Percentiles rank a stretch among this genome's conserved stretches.
These are phyloP conservation scores for Neoscytalidium dimidiatum DNA, from an alignment of 2,329 filamentous ascomycete species.

Conservation along the genomic window DNA sequence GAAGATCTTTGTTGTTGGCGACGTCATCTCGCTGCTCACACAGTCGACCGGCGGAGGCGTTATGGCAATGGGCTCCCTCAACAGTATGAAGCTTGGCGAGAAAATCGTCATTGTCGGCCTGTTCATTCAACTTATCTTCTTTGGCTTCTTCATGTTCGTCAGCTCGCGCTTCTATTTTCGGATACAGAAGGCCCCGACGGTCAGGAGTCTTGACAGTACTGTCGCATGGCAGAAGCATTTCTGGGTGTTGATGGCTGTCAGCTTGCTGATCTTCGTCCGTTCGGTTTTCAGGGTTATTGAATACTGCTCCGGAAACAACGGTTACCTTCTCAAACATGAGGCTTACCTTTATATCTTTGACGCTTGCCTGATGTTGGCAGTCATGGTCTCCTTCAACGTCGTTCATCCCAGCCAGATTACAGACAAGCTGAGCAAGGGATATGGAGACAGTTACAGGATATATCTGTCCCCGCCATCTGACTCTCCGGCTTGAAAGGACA, in stretches of 20 bases:
- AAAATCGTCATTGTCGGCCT: slow-evolving; percentile 53
- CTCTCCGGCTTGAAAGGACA: too few species aligned
- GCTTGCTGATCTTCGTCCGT: slow-evolving; percentile 50
- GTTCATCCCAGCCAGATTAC: slow-evolving; percentile 38
- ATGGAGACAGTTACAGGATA: background rate
- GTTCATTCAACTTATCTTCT: slow-evolving; percentile 53
- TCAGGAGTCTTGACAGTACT: background rate
- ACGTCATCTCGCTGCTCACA: slow-evolving; percentile 41
- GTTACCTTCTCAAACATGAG: slow-evolving; percentile 48
- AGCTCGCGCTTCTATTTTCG: slow-evolving; percentile 32
- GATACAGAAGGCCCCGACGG: slow-evolving; percentile 24
- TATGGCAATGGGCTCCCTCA: background rate
- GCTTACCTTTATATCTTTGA: slow-evolving; percentile 52
- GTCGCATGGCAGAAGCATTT: slow-evolving; percentile 37
- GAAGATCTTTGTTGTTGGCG: slow-evolving; percentile 44
- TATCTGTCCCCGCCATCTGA: background rate
- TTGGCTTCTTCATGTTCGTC: slow-evolving; percentile 50
- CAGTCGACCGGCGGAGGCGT: slow-evolving; percentile 5
- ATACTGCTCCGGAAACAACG: slow-evolving; percentile 47
- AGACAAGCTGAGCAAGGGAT: background rate
- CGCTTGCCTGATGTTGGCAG: slow-evolving; percentile 45
- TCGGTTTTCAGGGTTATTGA: slow-evolving; percentile 52
- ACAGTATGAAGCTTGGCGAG: slow-evolving; percentile 30
- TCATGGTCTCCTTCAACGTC: slow-evolving; percentile 43
- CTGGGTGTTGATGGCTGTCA: slow-evolving; percentile 45